Evolutionary conservation across 2,329 filamentous ascomycete species (phyloP).

Genomic region (Trichocomaceae sp.): DNA sequence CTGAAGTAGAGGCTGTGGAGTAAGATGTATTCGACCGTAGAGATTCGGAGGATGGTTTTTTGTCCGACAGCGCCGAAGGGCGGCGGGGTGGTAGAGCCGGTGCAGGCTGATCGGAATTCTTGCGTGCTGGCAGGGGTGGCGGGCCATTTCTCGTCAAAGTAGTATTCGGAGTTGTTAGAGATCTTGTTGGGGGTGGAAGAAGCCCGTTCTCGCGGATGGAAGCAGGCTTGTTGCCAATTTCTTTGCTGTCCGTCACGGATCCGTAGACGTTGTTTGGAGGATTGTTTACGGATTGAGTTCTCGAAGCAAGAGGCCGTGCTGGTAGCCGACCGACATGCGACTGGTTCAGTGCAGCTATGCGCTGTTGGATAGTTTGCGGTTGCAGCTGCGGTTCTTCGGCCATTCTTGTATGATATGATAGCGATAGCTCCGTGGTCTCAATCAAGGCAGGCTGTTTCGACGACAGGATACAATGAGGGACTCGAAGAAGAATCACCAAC

Average conservation of each 20-base stretch:
- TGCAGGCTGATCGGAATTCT: slow-evolving; percentile 29
- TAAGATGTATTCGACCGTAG: slow-evolving; percentile 47
- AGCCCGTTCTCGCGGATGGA: slow-evolving; percentile 18
- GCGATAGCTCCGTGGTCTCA: background rate
- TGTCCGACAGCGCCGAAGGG: slow-evolving; percentile 29
- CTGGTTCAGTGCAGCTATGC: slow-evolving; percentile 41
- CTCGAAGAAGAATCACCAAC: background rate
- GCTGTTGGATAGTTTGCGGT: slow-evolving; percentile 39
- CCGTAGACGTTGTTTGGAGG: slow-evolving; percentile 28
- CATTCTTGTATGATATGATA: slow-evolving; percentile 23
- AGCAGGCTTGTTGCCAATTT: slow-evolving; percentile 24
- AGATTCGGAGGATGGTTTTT: slow-evolving; percentile 45
- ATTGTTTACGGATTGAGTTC: slow-evolving; percentile 30
- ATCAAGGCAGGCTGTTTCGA: background rate
- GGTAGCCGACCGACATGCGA: slow-evolving; percentile 34
- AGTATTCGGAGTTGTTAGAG: slow-evolving; percentile 23
- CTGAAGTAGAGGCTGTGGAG: slow-evolving; percentile 43
- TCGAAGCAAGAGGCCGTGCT: slow-evolving; percentile 24
- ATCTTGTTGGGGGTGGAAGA: slow-evolving; percentile 23
- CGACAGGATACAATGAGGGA: background rate
- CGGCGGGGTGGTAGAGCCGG: slow-evolving; percentile 47
- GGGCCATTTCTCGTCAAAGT: slow-evolving; percentile 19
- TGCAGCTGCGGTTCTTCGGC: slow-evolving; percentile 33
- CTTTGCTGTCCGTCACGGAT: slow-evolving; percentile 20
- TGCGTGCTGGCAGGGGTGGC: slow-evolving; percentile 44